Base-by-base conservation (phyloP, 225 moss, liverwort and hornwort species). In the Antitrichia curtipendula region DNA sequence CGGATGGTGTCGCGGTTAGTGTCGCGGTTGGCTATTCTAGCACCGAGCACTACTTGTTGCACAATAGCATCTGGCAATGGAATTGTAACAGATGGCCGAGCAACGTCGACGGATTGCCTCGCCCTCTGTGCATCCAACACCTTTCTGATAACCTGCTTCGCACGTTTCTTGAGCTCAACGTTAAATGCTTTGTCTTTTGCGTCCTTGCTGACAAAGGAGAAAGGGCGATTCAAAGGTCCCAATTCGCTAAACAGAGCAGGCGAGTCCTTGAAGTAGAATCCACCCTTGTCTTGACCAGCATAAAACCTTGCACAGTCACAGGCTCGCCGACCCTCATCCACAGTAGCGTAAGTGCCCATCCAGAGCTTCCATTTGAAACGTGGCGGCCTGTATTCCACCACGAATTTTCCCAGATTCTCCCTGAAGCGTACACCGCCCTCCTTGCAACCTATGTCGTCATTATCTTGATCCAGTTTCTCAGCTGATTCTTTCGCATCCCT, bases 331-430 rank as follows among this genome's bases (percentile, higher is more conserved):
- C 92, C 94, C 80, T 94, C 92, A 47, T 90, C 91, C 56, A 88
- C 69, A 12, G 92, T 92, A 23, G 69, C 78, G 6, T 94, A 94
- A 12, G 94, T 94, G 64, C 94, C 94, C 94, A 94, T 92, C 94
- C 94, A 94, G 8, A 94, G 85, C 76, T 94, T 94, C 94, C 94
- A 94, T 78, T 94, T 94, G 43, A 92, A 94, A 25, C 92, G 90
- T 22, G 92, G 89, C 19, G 94, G 94, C 60, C 94, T 86, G 32
- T 94, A 92, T 87, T 94, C 94, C 52, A 94, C 94, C 66, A 94
- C 94, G 15, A 50, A 94, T 70, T 94, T 94, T 3, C 91, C 91
- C 70, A 92, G 31, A 72, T 90, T 94, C 72, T 87, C 91, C n/a
- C 94, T 84, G 82, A 60, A 94, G 13, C 94, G 80, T 36, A 94